phyloP scores from a whole-genome alignment of 2,329 filamentous ascomycete genomes.

The Didymella keratinophila region DNA sequence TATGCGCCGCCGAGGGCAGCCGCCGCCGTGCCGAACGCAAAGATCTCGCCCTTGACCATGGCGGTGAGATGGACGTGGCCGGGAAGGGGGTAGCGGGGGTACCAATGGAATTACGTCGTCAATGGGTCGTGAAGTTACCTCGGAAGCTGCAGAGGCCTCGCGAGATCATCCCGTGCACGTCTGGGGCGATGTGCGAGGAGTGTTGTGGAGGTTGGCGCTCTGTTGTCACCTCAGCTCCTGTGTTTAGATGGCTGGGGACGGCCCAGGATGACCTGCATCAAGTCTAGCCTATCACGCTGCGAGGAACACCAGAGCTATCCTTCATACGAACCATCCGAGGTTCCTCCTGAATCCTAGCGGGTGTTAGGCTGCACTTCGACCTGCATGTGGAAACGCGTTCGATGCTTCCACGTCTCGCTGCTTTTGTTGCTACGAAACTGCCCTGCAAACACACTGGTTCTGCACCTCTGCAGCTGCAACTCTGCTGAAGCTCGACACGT shows the following conservation, averaged over 20 bases:
- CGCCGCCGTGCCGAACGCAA: slow-evolving; percentile 45
- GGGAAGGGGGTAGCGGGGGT: slow-evolving; percentile 3
- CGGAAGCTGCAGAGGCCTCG: slow-evolving; percentile 40
- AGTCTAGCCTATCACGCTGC: slow-evolving; percentile 20
- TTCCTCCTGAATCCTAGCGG: slow-evolving; percentile 16
- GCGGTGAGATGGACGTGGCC: slow-evolving; percentile 18
- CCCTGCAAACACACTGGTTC: neutral
- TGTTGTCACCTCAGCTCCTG: slow-evolving; percentile 22
- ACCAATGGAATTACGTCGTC: slow-evolving; percentile 22
- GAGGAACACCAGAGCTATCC: slow-evolving; percentile 23
- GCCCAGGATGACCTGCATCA: slow-evolving; percentile 15
- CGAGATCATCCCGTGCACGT: slow-evolving; percentile 45
- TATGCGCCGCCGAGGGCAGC: slow-evolving; percentile 49
- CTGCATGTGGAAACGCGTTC: slow-evolving; percentile 18
- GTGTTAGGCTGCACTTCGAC: neutral
- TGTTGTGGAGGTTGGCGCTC: slow-evolving; percentile 25
- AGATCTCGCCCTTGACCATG: slow-evolving; percentile 46
- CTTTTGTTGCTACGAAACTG: slow-evolving; percentile 2
- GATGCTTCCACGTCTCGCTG: slow-evolving; percentile 1
- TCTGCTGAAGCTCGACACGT: slow-evolving; percentile 6
- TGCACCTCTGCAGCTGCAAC: neutral
- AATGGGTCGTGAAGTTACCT: slow-evolving; percentile 33
- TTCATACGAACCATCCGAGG: slow-evolving; percentile 32
- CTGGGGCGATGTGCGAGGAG: slow-evolving; percentile 35
- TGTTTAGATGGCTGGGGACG: slow-evolving; percentile 21